Evolutionary conservation across 2,329 filamentous ascomycete genomes (phyloP).

Genomic region (Trichoderma sp.): DNA sequence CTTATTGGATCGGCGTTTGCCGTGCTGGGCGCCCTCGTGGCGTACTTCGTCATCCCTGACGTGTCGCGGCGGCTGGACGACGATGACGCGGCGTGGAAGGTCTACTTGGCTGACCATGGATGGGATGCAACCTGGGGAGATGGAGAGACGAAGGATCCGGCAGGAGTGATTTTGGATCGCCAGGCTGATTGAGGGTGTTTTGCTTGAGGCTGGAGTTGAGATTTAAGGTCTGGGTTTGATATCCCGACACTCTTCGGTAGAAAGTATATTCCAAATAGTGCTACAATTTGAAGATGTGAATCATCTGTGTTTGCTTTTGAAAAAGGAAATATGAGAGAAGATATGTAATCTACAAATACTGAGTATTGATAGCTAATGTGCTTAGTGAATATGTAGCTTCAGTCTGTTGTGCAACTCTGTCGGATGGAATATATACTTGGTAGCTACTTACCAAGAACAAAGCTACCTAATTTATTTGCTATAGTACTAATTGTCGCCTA

Average conservation of each 20-base stretch:
- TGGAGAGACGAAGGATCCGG: constrained; percentile 28
- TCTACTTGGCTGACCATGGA: constrained; percentile 30
- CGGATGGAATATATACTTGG: background rate
- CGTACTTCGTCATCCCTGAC: constrained; percentile 28
- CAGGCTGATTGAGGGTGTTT: background rate
- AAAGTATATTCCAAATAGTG: background rate
- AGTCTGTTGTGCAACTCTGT: background rate
- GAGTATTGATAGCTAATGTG: background rate
- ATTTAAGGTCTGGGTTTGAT: background rate
- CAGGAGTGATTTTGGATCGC: constrained; percentile 3
- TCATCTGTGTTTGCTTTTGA: background rate
- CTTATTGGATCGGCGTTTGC: constrained; percentile 51
- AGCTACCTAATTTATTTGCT: too few relatives aligned
- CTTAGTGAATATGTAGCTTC: background rate
- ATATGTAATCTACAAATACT: background rate
- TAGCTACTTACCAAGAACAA: background rate
- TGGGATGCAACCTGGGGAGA: constrained; percentile 33
- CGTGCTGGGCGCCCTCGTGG: constrained; percentile 29
- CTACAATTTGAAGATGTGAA: background rate
- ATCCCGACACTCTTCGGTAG: background rate
- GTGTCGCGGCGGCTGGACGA: constrained; percentile 30
- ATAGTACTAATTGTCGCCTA: too few relatives aligned
- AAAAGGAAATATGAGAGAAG: background rate
- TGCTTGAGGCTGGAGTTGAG: background rate
- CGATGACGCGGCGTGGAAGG: constrained; percentile 33